Percentiles rank a stretch among this genome's conserved stretches.
phyloP scores from a whole-genome alignment of 179 eudicot species.

The Sideroxylon spinosum region DNA sequence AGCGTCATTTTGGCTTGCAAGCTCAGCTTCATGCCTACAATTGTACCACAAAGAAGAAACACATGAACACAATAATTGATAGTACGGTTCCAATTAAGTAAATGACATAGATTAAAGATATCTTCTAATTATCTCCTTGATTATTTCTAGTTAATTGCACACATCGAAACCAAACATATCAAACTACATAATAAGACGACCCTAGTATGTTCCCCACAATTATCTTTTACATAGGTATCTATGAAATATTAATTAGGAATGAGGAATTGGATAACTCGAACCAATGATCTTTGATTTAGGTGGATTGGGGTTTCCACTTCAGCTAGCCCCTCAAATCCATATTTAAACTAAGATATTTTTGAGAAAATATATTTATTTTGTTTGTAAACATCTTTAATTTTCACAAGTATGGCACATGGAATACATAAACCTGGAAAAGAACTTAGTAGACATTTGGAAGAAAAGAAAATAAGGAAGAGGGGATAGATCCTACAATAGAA shows the following conservation, averaged over 20 bases:
- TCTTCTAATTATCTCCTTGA: not conserved
- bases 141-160: not conserved
- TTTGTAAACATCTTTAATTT: not conserved
- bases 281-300: too few relatives aligned
- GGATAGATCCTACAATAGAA: not conserved
- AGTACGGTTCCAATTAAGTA: not conserved
- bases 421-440: not conserved
- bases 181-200: not conserved
- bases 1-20: too few relatives aligned
- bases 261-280: too few relatives aligned
- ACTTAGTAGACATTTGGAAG: not conserved
- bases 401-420: not conserved
- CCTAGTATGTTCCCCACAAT: not conserved
- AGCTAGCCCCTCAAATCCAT: too few relatives aligned
- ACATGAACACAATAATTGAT: not conserved
- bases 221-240: too few relatives aligned
- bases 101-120: not conserved
- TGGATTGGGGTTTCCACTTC: too few relatives aligned
- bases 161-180: not conserved
- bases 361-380: too few relatives aligned
- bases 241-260: too few relatives aligned
- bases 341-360: too few relatives aligned
- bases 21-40: slow-evolving; percentile 26
- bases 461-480: not conserved
- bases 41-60: not conserved